These are phyloP conservation scores for Peribolospora kevripleyi DNA, from an alignment of 768 basidiomycete genomes.

Conservation along the genomic window DNA sequence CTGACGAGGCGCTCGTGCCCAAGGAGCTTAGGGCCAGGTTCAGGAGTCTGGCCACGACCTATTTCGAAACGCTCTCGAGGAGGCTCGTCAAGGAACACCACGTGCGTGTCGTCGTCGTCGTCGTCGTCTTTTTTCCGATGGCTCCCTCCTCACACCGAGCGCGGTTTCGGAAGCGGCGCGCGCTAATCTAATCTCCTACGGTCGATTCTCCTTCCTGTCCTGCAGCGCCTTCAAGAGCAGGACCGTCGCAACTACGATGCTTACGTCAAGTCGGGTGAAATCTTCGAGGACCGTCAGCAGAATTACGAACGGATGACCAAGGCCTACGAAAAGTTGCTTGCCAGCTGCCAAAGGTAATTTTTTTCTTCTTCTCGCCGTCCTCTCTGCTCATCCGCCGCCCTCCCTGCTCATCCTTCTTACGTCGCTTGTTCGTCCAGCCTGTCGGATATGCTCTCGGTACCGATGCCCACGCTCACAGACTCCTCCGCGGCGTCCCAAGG, in stretches of 20 bases:
- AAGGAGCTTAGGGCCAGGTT: conserved; percentile 67
- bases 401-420: conserved; percentile 6
- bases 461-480: conserved; percentile 61
- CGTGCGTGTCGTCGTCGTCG: conserved; percentile 23
- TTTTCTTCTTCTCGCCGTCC: neutral
- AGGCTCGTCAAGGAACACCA: conserved; percentile 79
- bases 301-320: conserved; percentile 98
- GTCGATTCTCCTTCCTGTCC: neutral
- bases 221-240: conserved; percentile 79
- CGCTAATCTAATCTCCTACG: neutral
- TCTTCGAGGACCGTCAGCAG: conserved; percentile 96
- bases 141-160: neutral
- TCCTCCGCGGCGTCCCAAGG: conserved; percentile 27
- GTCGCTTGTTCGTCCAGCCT: conserved; percentile 28
- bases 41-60: conserved; percentile 75
- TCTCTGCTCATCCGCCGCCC: neutral
- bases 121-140: neutral
- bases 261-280: conserved; percentile 95
- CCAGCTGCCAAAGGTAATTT: conserved; percentile 62
- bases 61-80: conserved; percentile 76
- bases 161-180: neutral
- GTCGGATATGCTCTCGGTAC: conserved; percentile 67
- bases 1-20: conserved; percentile 50
- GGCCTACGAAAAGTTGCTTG: conserved; percentile 69
- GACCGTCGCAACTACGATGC: conserved; percentile 94